Evolutionary conservation across 768 basidiomycete genomes (phyloP), one percentile per base, ranked within the genome.

Genomic region (Strobilomyces dryophilus): DNA sequence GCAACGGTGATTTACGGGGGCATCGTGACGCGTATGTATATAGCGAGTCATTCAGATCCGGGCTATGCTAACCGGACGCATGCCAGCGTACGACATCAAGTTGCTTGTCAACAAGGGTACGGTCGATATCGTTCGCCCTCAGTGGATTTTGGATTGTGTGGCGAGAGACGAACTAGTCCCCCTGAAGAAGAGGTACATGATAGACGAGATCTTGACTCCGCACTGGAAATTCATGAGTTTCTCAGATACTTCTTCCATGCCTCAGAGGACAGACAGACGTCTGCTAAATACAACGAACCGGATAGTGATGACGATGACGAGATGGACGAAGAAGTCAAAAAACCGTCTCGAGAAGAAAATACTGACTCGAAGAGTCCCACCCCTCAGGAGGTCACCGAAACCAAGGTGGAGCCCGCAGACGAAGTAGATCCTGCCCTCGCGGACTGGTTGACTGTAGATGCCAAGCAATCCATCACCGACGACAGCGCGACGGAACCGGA

Each of bases 71-170:
- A 62, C 12, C 12, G 6, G 5, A n/a, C 7, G 27, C 36, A 27
- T 17, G 1, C 18, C 50, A 90, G 88, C 86, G 0, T 87, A 85
- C 60, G 83, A 88, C 59, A 73, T 91, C 59, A 85, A 81, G 66
- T 68, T 82, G 49, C 69, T 89, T 51, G 84, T 92, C 47, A 77
- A 85, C 52, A 90, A 89, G 61, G 85, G 78, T 4, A 73, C 75
- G 1, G 73, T 83, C 51, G 86, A 92, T 57, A 82, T 95, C 46
- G 72, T 95, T 54, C 84, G 79, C 51, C 91, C 95, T 0, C 71
- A 79, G 27, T 98, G 94, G 93, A 74, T 98, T 49, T 64, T 76
- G 35, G 89, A 93, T 62, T 94, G 86, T 21, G 76, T 95, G n/a
- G 74, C 76, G 6, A 71, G 73, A 27, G 79, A 76, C 11, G 72